These are phyloP conservation scores for Podaxis sp. DNA, from an alignment of 768 basidiomycete species.

Conservation along the genomic window DNA sequence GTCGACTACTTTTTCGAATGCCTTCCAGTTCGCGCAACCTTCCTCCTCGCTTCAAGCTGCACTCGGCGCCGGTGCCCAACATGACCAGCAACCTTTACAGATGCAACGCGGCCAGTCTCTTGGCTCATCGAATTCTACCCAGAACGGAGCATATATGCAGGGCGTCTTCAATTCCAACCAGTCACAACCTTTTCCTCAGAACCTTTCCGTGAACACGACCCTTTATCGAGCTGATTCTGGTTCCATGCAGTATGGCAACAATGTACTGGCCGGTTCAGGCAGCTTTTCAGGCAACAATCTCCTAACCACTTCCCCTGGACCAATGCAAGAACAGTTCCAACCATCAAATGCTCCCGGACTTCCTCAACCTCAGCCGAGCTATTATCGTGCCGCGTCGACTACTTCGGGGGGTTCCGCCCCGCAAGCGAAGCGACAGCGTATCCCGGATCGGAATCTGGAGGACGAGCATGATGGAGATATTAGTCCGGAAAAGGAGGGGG, in stretches of 20 bases:
- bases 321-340: constrained; percentile 23
- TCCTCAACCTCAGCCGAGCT: constrained; percentile 17
- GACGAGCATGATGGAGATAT: constrained; percentile 34
- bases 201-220: constrained; percentile 11
- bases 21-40: constrained; percentile 15
- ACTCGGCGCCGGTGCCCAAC: constrained; percentile 15
- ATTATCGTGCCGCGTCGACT: constrained; percentile 17
- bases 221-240: constrained; percentile 10
- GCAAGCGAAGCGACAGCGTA: constrained; percentile 34
- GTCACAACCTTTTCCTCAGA: constrained; percentile 1
- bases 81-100: constrained; percentile 13
- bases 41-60: constrained; percentile 20
- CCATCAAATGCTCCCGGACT: constrained; percentile 13
- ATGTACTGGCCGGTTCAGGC: constrained; percentile 11
- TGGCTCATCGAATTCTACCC: constrained; percentile 8
- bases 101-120: constrained; percentile 8
- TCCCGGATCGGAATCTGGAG: constrained; percentile 25
- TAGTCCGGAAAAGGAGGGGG: constrained; percentile 27
- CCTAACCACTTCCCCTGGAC: constrained; percentile 21
- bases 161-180: constrained; percentile 14
- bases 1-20: neutral
- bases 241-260: constrained; percentile 1
- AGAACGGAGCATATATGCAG: constrained; percentile 10
- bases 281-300: constrained; percentile 11
- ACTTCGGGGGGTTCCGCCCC: constrained; percentile 15